These are phyloP conservation scores for Hordeum marinum DNA, from an alignment of 176 grass and related monocot genomes.

Conservation along the genomic window DNA sequence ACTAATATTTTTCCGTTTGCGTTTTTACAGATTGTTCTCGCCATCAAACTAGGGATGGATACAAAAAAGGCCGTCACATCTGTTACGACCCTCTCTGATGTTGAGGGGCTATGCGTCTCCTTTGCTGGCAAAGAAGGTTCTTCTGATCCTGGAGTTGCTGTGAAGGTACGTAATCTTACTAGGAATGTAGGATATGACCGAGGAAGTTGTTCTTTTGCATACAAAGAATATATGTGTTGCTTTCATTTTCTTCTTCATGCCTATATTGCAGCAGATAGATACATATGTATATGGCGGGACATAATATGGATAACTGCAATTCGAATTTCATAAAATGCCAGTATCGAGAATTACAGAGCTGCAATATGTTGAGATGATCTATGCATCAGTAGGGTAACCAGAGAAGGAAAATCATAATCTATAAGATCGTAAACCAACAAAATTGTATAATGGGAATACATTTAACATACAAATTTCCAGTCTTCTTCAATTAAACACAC, in stretches of 20 bases:
- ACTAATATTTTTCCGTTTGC: neutral
- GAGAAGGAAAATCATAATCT: neutral
- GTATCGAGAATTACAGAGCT: neutral
- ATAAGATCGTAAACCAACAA: neutral
- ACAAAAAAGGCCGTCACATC: constrained; percentile 49
- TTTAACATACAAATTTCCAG: neutral
- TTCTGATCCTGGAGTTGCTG: constrained; percentile 73
- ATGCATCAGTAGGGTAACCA: too few species aligned
- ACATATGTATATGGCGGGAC: neutral
- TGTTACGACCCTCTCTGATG: constrained; percentile 84
- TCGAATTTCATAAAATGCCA: neutral
- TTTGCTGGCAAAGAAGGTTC: constrained; percentile 69
- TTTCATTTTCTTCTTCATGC: neutral
- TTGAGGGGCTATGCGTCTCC: constrained; percentile 69
- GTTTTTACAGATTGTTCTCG: constrained; percentile 74
- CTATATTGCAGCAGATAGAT: neutral
- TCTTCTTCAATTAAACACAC: neutral
- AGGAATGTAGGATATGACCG: neutral
- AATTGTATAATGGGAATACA: neutral
- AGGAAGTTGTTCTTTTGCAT: neutral
- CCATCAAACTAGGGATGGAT: constrained; percentile 81
- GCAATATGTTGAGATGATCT: neutral
- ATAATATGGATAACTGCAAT: neutral
- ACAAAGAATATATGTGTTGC: neutral
- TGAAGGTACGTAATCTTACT: constrained; percentile 48